Percentiles rank a stretch among this genome's conserved stretches.
Conservation (phyloP, 768 basidiomycete genomes). For the Amanita subjunquillea region DNA sequence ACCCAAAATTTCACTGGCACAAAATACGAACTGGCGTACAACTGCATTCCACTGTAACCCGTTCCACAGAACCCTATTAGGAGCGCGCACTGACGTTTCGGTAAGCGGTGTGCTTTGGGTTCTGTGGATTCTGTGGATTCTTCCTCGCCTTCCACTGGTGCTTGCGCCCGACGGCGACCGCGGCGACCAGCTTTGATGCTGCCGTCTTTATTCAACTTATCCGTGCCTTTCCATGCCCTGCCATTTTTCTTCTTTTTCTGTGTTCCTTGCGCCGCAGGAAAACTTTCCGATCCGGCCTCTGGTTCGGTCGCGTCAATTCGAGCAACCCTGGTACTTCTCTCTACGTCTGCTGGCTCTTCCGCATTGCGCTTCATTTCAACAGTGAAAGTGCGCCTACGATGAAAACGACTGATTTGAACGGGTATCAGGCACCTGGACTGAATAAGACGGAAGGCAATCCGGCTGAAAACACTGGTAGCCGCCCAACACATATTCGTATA, state of each 20-base stretch:
- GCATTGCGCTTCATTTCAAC: conserved; percentile 3
- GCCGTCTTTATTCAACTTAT: conserved; percentile 9
- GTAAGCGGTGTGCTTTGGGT: conserved; percentile 48
- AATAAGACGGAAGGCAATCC: neutral
- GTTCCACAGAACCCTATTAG: conserved; percentile 89
- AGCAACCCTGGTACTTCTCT: neutral
- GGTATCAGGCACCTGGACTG: neutral
- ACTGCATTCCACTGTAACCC: conserved; percentile 92
- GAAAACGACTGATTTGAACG: neutral
- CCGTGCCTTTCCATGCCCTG: conserved; percentile 13
- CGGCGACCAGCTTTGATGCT: conserved; percentile 27
- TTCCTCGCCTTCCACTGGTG: conserved; percentile 15
- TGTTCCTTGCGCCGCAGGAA: neutral
- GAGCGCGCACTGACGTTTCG: conserved; percentile 79
- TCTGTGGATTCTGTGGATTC: conserved; percentile 15
- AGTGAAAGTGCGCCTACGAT: neutral
- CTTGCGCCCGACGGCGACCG: conserved; percentile 30
- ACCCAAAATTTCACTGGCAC: neutral
- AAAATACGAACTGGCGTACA: conserved; percentile 42
- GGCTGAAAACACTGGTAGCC: neutral
- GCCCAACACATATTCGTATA: neutral
- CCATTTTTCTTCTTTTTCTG: conserved; percentile 1
- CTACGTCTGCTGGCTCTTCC: neutral
- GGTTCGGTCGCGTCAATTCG: neutral
- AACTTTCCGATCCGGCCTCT: neutral